These are phyloP conservation scores for Rutstroemia sydowiana DNA, from an alignment of 2,329 filamentous ascomycete species.

Conservation along the genomic window DNA sequence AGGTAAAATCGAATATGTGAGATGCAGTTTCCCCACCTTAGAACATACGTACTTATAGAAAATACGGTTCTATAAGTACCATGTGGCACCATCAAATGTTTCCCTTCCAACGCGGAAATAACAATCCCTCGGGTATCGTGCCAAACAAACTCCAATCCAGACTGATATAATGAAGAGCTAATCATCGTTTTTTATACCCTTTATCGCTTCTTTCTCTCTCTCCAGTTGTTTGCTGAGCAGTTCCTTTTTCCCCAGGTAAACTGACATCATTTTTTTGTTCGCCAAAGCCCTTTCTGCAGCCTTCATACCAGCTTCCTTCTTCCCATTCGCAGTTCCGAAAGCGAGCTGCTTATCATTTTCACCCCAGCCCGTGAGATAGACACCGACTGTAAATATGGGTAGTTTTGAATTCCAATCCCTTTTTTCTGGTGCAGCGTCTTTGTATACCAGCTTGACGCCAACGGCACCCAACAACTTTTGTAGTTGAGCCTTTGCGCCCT, in stretches of 20 bases:
- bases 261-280: conserved; percentile 53
- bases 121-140: too few relatives aligned
- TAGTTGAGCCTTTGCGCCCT: conserved; percentile 46
- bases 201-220: conserved; percentile 21
- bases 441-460: conserved; percentile 54
- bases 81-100: too few relatives aligned
- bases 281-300: conserved; percentile 58
- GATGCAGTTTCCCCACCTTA: too few relatives aligned
- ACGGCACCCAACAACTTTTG: conserved; percentile 41
- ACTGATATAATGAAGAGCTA: too few relatives aligned
- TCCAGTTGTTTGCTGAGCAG: conserved; percentile 35
- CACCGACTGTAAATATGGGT: conserved; percentile 54
- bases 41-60: too few relatives aligned
- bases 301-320: conserved; percentile 61
- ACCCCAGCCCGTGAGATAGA: conserved; percentile 63
- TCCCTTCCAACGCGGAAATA: too few relatives aligned
- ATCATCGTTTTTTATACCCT: conserved; percentile 1
- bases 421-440: conserved; percentile 45
- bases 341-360: conserved; percentile 53
- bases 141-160: too few relatives aligned
- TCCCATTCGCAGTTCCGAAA: conserved; percentile 55
- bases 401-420: conserved; percentile 48
- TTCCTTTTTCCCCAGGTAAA: conserved; percentile 39
- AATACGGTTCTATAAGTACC: too few relatives aligned
- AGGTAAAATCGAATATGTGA: too few relatives aligned